These are phyloP conservation scores for Leccinum broughii DNA, from an alignment of 768 basidiomycete species.

Conservation along the genomic window DNA sequence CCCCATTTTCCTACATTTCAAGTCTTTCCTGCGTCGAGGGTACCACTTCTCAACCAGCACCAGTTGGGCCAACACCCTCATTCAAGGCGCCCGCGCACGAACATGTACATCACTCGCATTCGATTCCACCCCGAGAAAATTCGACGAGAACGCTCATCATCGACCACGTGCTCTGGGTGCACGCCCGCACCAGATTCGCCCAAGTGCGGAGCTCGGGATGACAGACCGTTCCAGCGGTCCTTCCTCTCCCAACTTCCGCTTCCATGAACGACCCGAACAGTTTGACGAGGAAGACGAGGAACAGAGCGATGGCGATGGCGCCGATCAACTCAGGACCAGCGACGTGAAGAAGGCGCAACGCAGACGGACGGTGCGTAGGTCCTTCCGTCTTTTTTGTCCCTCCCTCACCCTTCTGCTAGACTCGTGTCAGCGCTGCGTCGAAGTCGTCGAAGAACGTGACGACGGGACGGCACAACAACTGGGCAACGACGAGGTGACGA, in stretches of 20 bases:
- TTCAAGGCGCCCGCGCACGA: slow-evolving; percentile 81
- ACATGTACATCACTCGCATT: slow-evolving; percentile 85
- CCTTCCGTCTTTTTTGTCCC: too few relatives aligned
- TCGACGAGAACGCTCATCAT: slow-evolving; percentile 86
- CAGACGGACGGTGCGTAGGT: too few relatives aligned
- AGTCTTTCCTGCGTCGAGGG: slow-evolving; percentile 12
- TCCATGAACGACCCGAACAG: slow-evolving; percentile 63
- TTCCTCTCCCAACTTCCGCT: slow-evolving; percentile 55
- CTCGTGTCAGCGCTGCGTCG: too few relatives aligned
- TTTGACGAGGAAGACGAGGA: slow-evolving; percentile 71
- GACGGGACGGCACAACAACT: too few relatives aligned
- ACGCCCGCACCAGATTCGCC: slow-evolving; percentile 68
- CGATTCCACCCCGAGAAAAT: slow-evolving; percentile 85
- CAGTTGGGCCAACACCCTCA: slow-evolving; percentile 10
- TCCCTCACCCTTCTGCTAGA: too few relatives aligned
- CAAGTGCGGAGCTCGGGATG: slow-evolving; percentile 87
- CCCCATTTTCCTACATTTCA: slow-evolving; percentile 22
- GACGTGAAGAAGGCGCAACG: too few relatives aligned
- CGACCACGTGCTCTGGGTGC: slow-evolving; percentile 86
- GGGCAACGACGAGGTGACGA: too few relatives aligned
- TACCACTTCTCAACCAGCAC: not conserved
- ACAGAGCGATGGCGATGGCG: slow-evolving; percentile 62
- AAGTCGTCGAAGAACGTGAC: too few relatives aligned
- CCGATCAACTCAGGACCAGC: slow-evolving; percentile 43
- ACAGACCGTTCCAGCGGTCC: slow-evolving; percentile 76